Conservation (phyloP, 345 rosid genomes). For the Arabis hirsuta region DNA sequence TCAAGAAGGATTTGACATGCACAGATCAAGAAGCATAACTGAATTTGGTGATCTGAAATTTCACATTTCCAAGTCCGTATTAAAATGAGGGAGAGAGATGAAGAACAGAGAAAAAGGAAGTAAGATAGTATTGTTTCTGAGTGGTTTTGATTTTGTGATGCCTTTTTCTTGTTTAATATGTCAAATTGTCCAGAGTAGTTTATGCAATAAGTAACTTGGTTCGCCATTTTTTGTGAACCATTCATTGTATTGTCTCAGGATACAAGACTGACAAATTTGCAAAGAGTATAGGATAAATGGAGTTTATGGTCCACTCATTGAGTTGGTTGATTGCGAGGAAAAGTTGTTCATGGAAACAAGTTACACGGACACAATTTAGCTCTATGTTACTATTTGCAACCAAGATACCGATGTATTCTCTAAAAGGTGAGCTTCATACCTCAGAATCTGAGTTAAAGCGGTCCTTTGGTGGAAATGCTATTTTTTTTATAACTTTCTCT, state of each 20-base stretch:
- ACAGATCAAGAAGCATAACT: constrained; percentile 56
- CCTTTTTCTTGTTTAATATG: constrained; percentile 14
- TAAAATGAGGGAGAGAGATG: constrained; percentile 71
- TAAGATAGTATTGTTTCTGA: constrained; percentile 50
- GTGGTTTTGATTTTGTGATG: constrained; percentile 42
- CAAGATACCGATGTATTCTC: too few species aligned
- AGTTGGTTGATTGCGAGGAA: constrained; percentile 94
- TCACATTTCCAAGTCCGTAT: constrained; percentile 52
- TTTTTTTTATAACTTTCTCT: too few species aligned
- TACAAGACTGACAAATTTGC: constrained; percentile 75
- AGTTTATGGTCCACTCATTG: constrained; percentile 95
- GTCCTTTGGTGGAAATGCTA: too few species aligned
- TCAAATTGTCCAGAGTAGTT: neutral
- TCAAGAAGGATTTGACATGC: constrained; percentile 55
- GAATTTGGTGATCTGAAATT: constrained; percentile 62
- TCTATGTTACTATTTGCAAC: neutral
- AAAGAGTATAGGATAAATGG: constrained; percentile 64
- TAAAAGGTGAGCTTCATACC: too few species aligned
- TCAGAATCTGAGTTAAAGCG: too few species aligned
- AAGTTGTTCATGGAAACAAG: constrained; percentile 95
- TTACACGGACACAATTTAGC: constrained; percentile 27
- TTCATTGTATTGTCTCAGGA: constrained; percentile 57
- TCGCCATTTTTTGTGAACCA: constrained; percentile 15
- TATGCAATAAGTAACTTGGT: constrained; percentile 17
- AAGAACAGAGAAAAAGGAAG: constrained; percentile 89